These are phyloP conservation scores for Spirogloea muscicola DNA, from an alignment of 139 green algal genomes.

Conservation along the genomic window DNA sequence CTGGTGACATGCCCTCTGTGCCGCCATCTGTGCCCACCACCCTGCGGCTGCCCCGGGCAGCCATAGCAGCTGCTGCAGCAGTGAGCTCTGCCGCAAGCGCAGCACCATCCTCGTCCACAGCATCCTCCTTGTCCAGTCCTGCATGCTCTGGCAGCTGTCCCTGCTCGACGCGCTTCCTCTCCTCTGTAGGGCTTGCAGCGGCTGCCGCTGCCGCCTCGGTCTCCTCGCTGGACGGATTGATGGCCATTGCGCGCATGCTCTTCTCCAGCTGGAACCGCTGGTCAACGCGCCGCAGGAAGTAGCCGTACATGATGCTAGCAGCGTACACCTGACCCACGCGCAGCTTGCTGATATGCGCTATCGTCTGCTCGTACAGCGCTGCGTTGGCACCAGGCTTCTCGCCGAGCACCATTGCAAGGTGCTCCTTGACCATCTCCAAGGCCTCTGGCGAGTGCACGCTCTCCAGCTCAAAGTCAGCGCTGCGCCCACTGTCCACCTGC, in stretches of 20 bases:
- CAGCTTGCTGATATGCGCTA: conserved; percentile 83
- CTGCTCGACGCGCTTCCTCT: conserved; percentile 48
- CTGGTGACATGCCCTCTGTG: conserved; percentile 9
- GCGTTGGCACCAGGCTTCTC: conserved; percentile 54
- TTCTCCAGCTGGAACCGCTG: conserved; percentile 90
- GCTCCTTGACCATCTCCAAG: conserved; percentile 88
- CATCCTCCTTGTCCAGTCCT: too few relatives aligned
- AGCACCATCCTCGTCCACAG: too few relatives aligned
- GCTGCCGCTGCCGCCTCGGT: conserved; percentile 6
- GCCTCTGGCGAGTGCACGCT: conserved; percentile 89
- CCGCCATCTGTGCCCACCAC: too few relatives aligned
- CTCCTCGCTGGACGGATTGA: neutral
- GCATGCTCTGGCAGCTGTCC: neutral
- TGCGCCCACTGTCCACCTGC: neutral
- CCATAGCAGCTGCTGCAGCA: too few relatives aligned
- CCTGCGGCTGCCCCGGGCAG: too few relatives aligned
- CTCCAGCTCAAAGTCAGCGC: conserved; percentile 47
- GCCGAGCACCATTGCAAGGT: conserved; percentile 83
- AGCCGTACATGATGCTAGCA: conserved; percentile 96
- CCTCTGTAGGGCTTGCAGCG: conserved; percentile 6
- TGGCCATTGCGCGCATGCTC: conserved; percentile 9
- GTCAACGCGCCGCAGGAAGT: conserved; percentile 92
- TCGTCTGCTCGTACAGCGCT: conserved; percentile 58
- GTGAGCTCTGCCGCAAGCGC: too few relatives aligned
- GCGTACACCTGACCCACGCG: conserved; percentile 91